phyloP scores from a whole-genome alignment of 2,329 filamentous ascomycete genomes.

The Calonectria pseudoturangicola region DNA sequence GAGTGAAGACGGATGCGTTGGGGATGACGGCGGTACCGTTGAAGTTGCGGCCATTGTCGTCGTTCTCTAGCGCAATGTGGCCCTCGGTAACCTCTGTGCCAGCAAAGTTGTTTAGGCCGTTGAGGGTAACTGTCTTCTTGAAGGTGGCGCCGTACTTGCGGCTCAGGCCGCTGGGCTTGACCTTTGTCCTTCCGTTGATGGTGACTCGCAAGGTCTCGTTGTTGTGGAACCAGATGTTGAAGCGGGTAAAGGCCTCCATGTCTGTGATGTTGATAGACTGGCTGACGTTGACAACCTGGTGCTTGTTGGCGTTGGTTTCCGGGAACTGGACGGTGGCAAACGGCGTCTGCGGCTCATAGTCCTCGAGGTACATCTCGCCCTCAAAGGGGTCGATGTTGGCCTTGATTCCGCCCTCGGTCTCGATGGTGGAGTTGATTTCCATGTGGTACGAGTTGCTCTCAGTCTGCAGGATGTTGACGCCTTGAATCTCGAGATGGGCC shows the following conservation, averaged over 20 bases:
- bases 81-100: slow-evolving; percentile 72
- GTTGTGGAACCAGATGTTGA: slow-evolving; percentile 73
- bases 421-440: slow-evolving; percentile 74
- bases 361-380: slow-evolving; percentile 74
- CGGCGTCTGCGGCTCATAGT: slow-evolving; percentile 65
- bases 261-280: slow-evolving; percentile 69
- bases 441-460: slow-evolving; percentile 67
- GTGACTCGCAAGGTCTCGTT: slow-evolving; percentile 70
- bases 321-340: slow-evolving; percentile 73
- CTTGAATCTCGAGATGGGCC: slow-evolving; percentile 71
- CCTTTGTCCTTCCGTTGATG: slow-evolving; percentile 70
- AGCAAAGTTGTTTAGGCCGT: slow-evolving; percentile 72
- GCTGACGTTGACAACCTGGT: slow-evolving; percentile 71
- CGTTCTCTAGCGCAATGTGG: slow-evolving; percentile 64
- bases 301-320: slow-evolving; percentile 67
- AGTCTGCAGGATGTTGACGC: slow-evolving; percentile 70
- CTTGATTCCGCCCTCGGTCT: slow-evolving; percentile 69
- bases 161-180: slow-evolving; percentile 70
- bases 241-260: slow-evolving; percentile 69
- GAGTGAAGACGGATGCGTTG: slow-evolving; percentile 78
- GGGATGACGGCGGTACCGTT: slow-evolving; percentile 75
- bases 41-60: slow-evolving; percentile 75
- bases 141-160: slow-evolving; percentile 71
- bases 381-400: slow-evolving; percentile 71
- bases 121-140: slow-evolving; percentile 72